A percentile compares a stretch with the other conserved stretches of the same genome.
Evolutionary conservation across 2,329 filamentous ascomycete genomes (phyloP).

Genomic region (Pezicula radicicola): DNA sequence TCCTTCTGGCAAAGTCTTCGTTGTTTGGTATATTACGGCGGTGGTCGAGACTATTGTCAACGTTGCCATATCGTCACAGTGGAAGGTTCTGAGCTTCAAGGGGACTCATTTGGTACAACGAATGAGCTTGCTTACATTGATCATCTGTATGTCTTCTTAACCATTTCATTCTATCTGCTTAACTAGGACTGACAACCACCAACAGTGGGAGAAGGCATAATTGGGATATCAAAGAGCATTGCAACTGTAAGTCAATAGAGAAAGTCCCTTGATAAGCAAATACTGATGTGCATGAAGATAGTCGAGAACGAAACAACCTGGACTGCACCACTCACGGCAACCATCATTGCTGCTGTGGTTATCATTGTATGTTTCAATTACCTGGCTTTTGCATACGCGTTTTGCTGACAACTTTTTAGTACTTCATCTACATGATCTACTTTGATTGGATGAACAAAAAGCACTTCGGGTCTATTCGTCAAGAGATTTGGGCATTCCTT

Average conservation of each 20-base stretch:
- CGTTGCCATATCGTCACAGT: neutral
- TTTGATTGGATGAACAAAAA: constrained; percentile 1
- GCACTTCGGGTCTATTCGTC: constrained; percentile 2
- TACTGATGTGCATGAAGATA: neutral
- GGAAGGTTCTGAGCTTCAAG: constrained; percentile 42
- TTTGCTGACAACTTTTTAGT: neutral
- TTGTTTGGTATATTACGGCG: constrained; percentile 4
- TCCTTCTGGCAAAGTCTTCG: neutral
- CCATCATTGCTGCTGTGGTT: constrained; percentile 1
- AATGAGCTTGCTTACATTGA: constrained; percentile 53
- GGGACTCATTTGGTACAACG: constrained; percentile 53
- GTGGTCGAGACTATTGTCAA: constrained; percentile 2
- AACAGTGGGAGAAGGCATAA: constrained; percentile 4
- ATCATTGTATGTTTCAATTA: neutral
- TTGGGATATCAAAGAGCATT: constrained; percentile 1
- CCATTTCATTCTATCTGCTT: neutral
- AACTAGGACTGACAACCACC: neutral
- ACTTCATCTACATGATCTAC: constrained; percentile 5
- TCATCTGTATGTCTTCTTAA: neutral
- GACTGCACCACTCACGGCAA: neutral
- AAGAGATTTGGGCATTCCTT: constrained; percentile 34
- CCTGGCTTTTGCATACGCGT: neutral
- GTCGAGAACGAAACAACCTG: neutral
- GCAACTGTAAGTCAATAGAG: neutral
- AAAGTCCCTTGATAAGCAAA: neutral